Percentiles rank a stretch among this genome's conserved stretches.
Conservation (phyloP, 495 filamentous ascomycete species). For the Aspergillus homomorphus region DNA sequence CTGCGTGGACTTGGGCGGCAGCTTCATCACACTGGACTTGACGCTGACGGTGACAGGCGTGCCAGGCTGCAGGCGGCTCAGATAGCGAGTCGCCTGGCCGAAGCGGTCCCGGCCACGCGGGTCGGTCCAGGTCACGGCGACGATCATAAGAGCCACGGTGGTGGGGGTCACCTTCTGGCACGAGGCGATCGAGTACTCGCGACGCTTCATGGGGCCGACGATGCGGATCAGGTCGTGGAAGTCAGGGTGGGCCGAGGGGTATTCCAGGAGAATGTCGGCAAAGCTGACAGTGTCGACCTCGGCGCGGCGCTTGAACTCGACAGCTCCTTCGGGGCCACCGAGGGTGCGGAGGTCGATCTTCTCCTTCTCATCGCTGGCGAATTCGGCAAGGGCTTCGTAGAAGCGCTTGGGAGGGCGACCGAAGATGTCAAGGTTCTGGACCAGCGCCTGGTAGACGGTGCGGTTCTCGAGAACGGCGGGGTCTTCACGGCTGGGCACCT, state of each 20-base stretch:
- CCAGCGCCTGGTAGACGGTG: slow-evolving; percentile 87
- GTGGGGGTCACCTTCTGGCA: slow-evolving; percentile 88
- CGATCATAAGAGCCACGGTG: slow-evolving; percentile 89
- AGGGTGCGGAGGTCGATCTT: slow-evolving; percentile 74
- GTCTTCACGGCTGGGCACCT: slow-evolving; percentile 86
- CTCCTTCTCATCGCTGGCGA: slow-evolving; percentile 77
- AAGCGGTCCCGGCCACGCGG: slow-evolving; percentile 83
- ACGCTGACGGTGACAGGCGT: slow-evolving; percentile 81
- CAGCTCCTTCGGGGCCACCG: slow-evolving; percentile 77
- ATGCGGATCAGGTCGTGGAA: slow-evolving; percentile 92
- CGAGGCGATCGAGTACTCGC: slow-evolving; percentile 97
- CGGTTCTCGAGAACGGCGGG: slow-evolving; percentile 73
- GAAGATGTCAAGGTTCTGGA: slow-evolving; percentile 96
- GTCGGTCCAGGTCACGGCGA: slow-evolving; percentile 94
- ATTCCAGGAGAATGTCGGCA: slow-evolving; percentile 85
- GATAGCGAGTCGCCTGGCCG: slow-evolving; percentile 87
- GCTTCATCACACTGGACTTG: slow-evolving; percentile 97
- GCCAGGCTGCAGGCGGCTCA: slow-evolving; percentile 70
- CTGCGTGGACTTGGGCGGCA: slow-evolving; percentile 77
- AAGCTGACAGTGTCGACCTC: slow-evolving; percentile 94
- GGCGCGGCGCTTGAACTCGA: slow-evolving; percentile 88
- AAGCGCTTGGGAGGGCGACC: slow-evolving; percentile 95
- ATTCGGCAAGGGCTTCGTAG: slow-evolving; percentile 88
- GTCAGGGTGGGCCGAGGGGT: slow-evolving; percentile 79
- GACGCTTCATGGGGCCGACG: slow-evolving; percentile 86